A percentile compares a stretch with the other conserved stretches of the same genome.
Conservation (phyloP, 169 alveolate genomes). For the Cyclospora cayetanensis region DNA sequence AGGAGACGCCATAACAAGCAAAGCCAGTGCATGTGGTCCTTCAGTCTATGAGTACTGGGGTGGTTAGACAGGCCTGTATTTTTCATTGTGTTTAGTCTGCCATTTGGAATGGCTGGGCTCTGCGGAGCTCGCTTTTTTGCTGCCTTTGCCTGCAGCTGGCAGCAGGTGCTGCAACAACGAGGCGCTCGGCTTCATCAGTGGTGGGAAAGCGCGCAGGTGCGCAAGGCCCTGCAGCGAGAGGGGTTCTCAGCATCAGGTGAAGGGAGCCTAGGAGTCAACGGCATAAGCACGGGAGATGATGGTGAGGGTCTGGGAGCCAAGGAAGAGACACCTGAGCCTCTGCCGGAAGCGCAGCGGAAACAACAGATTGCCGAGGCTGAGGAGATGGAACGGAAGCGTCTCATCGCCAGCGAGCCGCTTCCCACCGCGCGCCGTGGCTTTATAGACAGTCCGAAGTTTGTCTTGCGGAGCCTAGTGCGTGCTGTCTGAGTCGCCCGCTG, state of each 20-base stretch:
- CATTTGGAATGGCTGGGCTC: too few species aligned
- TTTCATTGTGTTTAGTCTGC: too few species aligned
- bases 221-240: slow-evolving; percentile 22
- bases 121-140: too few species aligned
- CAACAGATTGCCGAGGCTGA: slow-evolving; percentile 10
- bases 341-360: background rate
- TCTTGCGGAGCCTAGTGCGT: background rate
- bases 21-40: too few species aligned
- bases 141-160: slow-evolving; percentile 53
- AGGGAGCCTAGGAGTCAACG: too few species aligned
- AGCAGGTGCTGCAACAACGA: slow-evolving; percentile 37
- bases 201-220: slow-evolving; percentile 34
- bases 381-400: slow-evolving; percentile 11
- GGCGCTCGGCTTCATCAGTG: slow-evolving; percentile 26
- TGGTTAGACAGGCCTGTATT: too few species aligned
- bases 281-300: slow-evolving; percentile 1
- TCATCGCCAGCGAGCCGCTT: slow-evolving; percentile 37
- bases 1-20: too few species aligned
- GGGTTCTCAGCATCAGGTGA: slow-evolving; percentile 16
- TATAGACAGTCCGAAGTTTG: slow-evolving; percentile 21
- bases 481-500: too few species aligned
- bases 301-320: background rate
- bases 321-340: background rate
- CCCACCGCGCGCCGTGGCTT: slow-evolving; percentile 39
- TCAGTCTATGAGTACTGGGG: too few species aligned